A percentile compares a stretch with the other conserved stretches of the same genome.
phyloP scores from a whole-genome alignment of 2,329 filamentous ascomycete species.

The Domatiomyces globalis region DNA sequence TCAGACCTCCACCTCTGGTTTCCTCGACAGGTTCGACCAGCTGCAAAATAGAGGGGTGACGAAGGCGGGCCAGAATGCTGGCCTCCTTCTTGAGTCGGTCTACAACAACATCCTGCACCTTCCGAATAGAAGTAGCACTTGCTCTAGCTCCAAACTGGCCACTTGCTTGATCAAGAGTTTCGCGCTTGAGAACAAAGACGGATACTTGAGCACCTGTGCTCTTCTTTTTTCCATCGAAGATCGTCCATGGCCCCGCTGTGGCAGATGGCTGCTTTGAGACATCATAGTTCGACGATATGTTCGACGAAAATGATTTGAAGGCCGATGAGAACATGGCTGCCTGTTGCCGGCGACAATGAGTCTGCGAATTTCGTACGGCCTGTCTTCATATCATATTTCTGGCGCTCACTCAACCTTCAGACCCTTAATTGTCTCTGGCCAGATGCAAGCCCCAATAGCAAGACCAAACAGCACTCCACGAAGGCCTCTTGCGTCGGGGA shows the following conservation, averaged over 20 bases:
- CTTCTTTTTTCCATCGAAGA: conserved; percentile 95
- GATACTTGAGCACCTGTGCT: conserved; percentile 78
- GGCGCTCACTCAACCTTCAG: background rate
- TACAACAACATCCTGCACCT: conserved; percentile 73
- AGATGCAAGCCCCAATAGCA: background rate
- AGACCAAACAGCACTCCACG: background rate
- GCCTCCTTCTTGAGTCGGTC: conserved; percentile 87
- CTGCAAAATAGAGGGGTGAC: conserved; percentile 85
- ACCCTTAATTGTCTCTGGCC: background rate
- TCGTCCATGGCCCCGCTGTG: conserved; percentile 84
- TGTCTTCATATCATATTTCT: background rate
- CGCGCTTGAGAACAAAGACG: conserved; percentile 88
- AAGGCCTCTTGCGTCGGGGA: too few relatives aligned
- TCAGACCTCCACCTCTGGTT: conserved; percentile 74
- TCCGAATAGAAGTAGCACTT: conserved; percentile 57
- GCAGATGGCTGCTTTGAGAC: conserved; percentile 63
- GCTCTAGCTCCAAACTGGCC: conserved; percentile 47
- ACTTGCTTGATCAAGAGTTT: conserved; percentile 56
- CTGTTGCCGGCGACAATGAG: background rate
- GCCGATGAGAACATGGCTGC: conserved; percentile 76
- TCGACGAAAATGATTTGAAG: conserved; percentile 85
- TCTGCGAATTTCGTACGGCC: background rate
- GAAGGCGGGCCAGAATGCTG: conserved; percentile 68
- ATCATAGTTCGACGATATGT: conserved; percentile 85
- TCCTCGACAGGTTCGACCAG: conserved; percentile 92